Evolutionary conservation across 768 basidiomycete genomes (phyloP).

Genomic region (Rickenella mellea): DNA sequence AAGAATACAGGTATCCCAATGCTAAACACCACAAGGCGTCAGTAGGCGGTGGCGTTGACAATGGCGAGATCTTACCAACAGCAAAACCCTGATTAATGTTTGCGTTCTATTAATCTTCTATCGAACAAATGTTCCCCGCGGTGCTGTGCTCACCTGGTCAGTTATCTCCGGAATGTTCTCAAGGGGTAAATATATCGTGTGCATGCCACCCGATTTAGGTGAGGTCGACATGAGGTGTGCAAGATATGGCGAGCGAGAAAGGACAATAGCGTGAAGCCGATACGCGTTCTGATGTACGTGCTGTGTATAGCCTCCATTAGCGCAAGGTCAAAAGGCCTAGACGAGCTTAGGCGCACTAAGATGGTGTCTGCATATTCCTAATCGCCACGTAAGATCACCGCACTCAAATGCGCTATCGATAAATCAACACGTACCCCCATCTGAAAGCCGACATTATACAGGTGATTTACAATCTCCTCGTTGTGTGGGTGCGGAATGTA

Average conservation of each 20-base stretch:
- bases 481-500: constrained; percentile 59
- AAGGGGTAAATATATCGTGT: constrained; percentile 64
- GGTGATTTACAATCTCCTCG: constrained; percentile 67
- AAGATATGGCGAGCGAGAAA: constrained; percentile 81
- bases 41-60: constrained; percentile 10
- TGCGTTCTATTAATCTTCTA: constrained; percentile 5
- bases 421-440: constrained; percentile 52
- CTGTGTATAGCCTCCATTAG: constrained; percentile 22
- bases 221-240: constrained; percentile 83
- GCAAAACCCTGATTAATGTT: constrained; percentile 53
- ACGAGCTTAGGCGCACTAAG: constrained; percentile 41
- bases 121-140: neutral
- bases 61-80: constrained; percentile 43
- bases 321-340: constrained; percentile 5
- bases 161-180: constrained; percentile 77
- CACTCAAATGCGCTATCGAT: constrained; percentile 5
- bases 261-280: constrained; percentile 74
- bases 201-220: constrained; percentile 53
- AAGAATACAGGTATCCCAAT: constrained; percentile 74
- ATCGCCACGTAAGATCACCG: constrained; percentile 3
- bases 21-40: constrained; percentile 32
- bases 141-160: constrained; percentile 52
- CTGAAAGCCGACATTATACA: constrained; percentile 75
- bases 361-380: constrained; percentile 80
- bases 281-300: constrained; percentile 70